A percentile compares a stretch with the other conserved stretches of the same genome.
Evolutionary conservation across 805 yeast species (phyloP).

Genomic region (Candida qinlingensis): DNA sequence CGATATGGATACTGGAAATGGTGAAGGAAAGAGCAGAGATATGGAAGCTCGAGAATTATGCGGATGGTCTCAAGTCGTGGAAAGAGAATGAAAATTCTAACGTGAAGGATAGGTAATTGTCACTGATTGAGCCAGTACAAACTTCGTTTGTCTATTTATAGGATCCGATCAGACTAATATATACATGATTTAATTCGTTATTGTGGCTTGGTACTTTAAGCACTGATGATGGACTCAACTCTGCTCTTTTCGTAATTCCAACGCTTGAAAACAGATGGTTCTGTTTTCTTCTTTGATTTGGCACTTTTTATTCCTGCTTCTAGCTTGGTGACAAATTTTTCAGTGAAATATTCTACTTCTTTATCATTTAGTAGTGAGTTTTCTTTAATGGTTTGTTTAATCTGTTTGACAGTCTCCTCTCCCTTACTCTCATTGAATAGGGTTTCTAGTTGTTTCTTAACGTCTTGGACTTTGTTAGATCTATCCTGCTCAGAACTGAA

Average conservation of each 20-base stretch:
- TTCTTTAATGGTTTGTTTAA: constrained; percentile 38
- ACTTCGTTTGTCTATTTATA: too few species aligned
- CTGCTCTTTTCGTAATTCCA: constrained; percentile 55
- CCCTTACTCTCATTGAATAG: constrained; percentile 17
- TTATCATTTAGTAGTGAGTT: constrained; percentile 27
- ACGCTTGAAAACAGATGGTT: constrained; percentile 44
- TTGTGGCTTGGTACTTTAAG: neutral
- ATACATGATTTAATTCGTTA: neutral
- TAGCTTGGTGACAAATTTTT: constrained; percentile 32
- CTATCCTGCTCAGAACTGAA: constrained; percentile 33
- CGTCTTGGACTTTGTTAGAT: constrained; percentile 20
- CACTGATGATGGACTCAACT: constrained; percentile 47
- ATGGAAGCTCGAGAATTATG: constrained; percentile 45
- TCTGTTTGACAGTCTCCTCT: constrained; percentile 30
- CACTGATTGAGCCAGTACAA: neutral
- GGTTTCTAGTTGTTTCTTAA: constrained; percentile 15
- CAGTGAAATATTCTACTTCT: constrained; percentile 29
- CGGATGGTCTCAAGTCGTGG: constrained; percentile 39
- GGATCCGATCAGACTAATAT: neutral
- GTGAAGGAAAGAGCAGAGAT: constrained; percentile 42
- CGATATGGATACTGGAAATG: constrained; percentile 38
- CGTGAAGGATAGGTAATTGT: constrained; percentile 2
- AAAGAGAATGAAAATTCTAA: constrained; percentile 33
- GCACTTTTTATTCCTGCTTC: constrained; percentile 52
- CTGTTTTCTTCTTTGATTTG: constrained; percentile 25